phyloP scores from a whole-genome alignment of 257 asterid species.

The Salvia hispanica region DNA sequence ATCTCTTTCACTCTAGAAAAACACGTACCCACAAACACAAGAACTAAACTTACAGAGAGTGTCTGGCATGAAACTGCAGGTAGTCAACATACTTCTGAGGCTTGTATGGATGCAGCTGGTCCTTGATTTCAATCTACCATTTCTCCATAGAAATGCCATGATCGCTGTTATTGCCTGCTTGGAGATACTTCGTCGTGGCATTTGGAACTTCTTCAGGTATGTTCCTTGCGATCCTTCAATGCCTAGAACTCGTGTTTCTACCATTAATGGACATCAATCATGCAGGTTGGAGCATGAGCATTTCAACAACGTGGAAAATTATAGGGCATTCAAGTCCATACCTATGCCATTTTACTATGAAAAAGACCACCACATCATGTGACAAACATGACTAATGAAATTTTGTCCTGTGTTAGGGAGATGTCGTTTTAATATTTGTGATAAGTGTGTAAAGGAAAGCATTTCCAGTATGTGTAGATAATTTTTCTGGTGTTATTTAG shows the following conservation, averaged over 20 bases:
- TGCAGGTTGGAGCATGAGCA: conserved; percentile 82
- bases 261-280: not conserved
- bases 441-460: not conserved
- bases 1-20: not conserved
- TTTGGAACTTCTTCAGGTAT: conserved; percentile 94
- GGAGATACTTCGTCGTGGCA: conserved; percentile 83
- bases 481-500: not conserved
- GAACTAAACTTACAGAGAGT: not conserved
- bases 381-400: not conserved
- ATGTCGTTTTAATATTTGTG: not conserved
- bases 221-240: not conserved
- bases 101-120: conserved; percentile 88
- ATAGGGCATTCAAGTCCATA: conserved; percentile 60
- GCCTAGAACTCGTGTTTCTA: not conserved
- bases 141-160: conserved; percentile 60
- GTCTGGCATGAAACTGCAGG: conserved; percentile 44
- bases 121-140: conserved; percentile 53
- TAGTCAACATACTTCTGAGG: conserved; percentile 57
- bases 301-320: conserved; percentile 70
- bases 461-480: not conserved
- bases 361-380: conserved; percentile 26
- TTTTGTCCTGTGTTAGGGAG: not conserved
- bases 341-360: conserved; percentile 77
- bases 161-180: conserved; percentile 59
- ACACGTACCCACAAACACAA: not conserved